A percentile compares a stretch with the other conserved stretches of the same genome.
These are phyloP conservation scores for Phaffomyces thermotolerans DNA, from an alignment of 805 yeast genomes.

Conservation along the genomic window DNA sequence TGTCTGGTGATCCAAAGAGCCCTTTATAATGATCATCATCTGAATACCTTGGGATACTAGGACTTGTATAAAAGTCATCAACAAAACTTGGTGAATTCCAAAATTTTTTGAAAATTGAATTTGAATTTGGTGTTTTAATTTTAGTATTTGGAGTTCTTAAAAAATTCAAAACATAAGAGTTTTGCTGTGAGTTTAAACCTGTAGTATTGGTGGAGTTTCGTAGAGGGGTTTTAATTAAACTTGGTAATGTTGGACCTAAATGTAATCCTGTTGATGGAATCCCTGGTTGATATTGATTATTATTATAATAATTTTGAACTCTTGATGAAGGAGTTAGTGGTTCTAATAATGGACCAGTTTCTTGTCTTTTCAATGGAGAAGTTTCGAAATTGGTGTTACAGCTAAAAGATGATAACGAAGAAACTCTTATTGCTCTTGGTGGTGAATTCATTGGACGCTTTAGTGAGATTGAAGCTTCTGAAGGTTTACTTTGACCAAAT, in stretches of 20 bases:
- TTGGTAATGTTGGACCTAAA: constrained; percentile 19
- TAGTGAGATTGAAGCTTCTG: neutral
- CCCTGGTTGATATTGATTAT: constrained; percentile 1
- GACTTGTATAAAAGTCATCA: constrained; percentile 60
- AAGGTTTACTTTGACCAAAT: constrained; percentile 22
- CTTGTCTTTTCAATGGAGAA: constrained; percentile 50
- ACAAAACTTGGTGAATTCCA: constrained; percentile 64
- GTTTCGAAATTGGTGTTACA: constrained; percentile 58
- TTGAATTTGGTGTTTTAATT: constrained; percentile 22
- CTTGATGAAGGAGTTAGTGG: constrained; percentile 52
- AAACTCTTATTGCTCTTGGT: constrained; percentile 13
- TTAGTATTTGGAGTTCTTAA: constrained; percentile 25
- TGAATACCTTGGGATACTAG: constrained; percentile 25
- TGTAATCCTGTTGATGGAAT: neutral
- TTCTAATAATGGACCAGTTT: constrained; percentile 59
- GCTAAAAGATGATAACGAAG: constrained; percentile 55
- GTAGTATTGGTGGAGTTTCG: constrained; percentile 12
- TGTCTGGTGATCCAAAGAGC: constrained; percentile 32
- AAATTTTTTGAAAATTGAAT: constrained; percentile 40
- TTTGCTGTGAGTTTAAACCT: constrained; percentile 8
- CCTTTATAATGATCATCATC: constrained; percentile 24
- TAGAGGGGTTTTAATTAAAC: constrained; percentile 31
- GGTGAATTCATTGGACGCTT: constrained; percentile 4
- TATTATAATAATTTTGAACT: constrained; percentile 10
- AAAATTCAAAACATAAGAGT: constrained; percentile 16